Base-by-base conservation (phyloP, 805 yeast species). In the Metschnikowia cubensis region DNA sequence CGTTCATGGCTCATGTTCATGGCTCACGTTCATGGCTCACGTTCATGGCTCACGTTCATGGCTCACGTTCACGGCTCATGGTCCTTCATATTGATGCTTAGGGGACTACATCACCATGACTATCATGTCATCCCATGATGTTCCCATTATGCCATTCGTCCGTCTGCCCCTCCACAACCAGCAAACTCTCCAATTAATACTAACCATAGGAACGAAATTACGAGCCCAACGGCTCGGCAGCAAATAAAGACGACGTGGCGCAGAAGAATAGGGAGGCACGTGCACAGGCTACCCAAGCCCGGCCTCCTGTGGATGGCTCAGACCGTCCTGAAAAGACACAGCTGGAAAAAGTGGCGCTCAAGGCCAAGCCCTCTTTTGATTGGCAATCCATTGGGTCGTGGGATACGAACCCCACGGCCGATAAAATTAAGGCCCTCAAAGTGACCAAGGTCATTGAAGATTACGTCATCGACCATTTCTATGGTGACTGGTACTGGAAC, bases 401-500 rank as follows among this genome's bases (percentile, higher is more conserved):
- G 78, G 63, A 66, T 31, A 46, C 47, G 6, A 57, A 56, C 43
- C 44, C 55, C 2, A 39, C 45, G 35, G 43, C 21, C 6, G 72
- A 70, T 47, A 72, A 71, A 48, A 31, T 35, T 34, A 50, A 58
- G 13, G 53, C 64, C 6, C 62, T 70, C 51, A 45, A 61, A 33
- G 49, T 51, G n/a, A 44, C 65, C 29, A 67, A 69, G 31, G 63
- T 68, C 3, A 66, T 85, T 38, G 82, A 81, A 60, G 71, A 77
- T 15, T 87, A 84, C 55, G 80, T 87, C 36, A 62, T 76, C 45
- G 94, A 87, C 65, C 84, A 79, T 49, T 84, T 84, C 59, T 82
- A 77, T 57, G 81, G 84, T 13, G 96, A 87, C 65, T 76, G 84
- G 74, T 86, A 83, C 66, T 82, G 82, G 79, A 87, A 87, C 70